Evolutionary conservation across 2,329 filamentous ascomycete genomes (phyloP), one percentile per base, ranked within the genome.

Genomic region (Ilyonectria sp.): DNA sequence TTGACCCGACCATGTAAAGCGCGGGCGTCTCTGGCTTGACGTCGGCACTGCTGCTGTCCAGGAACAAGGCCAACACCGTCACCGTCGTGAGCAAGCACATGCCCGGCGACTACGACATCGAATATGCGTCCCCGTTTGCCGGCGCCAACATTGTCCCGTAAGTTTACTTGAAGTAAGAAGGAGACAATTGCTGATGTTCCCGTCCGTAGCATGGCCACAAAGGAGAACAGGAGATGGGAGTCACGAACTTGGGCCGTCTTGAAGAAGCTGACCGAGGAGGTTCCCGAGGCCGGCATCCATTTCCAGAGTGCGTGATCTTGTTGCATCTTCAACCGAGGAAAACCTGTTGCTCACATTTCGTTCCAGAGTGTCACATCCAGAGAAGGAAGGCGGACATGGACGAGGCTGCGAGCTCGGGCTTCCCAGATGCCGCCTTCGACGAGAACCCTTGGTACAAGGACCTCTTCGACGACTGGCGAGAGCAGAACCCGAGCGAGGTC

Each of bases 61-160:
- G 80, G 71, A 80, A 80, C 72, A 79, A 81, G 57, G 77, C 74
- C 40, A 84, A 86, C 69, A 77, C 71, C 19, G 79, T 97, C 70
- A 94, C 93, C 0, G 85, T 97, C 40, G 84, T 94, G 35, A 92
- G 94, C 6, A 97, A 95, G 77, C 93, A 97, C 78, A 96, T 97
- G 92, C 95, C 95, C 0, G 95, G 95, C 40, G 95, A 98, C 83
- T 96, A 95, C 80, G 93, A 95, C 72, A 92, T 95, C 72, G 92
- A 97, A 84, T 98, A 97, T 79, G 91, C 93, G 1, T 97, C 93
- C 6, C 94, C 94, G 1, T 97, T 93, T 92, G 94, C 94, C 4
- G 94, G 94, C 15, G 94, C 94, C 69, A 95, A 96, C 77, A 91
- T 90, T 76, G 79, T 92, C 67, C 94, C 92, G 91, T 93, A 75